Evolutionary conservation across 805 yeast genomes (phyloP).

Genomic region (Lipomyces kockii): DNA sequence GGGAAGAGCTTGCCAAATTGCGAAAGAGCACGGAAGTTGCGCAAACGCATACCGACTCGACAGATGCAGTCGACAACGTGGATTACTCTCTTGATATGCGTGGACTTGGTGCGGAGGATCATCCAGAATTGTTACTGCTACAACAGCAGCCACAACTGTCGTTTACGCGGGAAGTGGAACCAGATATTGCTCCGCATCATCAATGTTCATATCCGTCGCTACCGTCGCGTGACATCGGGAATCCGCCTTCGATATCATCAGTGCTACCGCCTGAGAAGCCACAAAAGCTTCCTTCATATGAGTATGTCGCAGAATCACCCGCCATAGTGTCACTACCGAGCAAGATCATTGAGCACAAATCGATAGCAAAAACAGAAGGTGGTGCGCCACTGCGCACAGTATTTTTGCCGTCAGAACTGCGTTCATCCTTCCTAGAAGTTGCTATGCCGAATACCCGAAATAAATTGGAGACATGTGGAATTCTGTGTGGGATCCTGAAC

Average conservation of each 20-base stretch:
- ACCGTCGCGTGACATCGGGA: conserved; percentile 6
- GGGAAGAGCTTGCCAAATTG: conserved; percentile 15
- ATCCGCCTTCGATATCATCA: background rate
- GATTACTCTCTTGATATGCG: conserved; percentile 16
- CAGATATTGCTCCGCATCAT: background rate
- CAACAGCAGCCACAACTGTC: background rate
- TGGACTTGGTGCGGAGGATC: conserved; percentile 27
- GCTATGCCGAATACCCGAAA: conserved; percentile 56
- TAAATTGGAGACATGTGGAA: conserved; percentile 68
- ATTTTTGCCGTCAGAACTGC: conserved; percentile 55
- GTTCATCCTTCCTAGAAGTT: conserved; percentile 51
- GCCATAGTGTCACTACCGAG: conserved; percentile 11
- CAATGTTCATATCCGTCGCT: conserved; percentile 11
- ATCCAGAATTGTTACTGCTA: conserved; percentile 15
- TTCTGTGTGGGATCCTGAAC: conserved; percentile 64
- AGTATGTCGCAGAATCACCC: background rate
- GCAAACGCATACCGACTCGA: background rate
- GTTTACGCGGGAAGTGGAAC: background rate
- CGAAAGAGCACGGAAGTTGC: conserved; percentile 17
- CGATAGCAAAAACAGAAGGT: conserved; percentile 55
- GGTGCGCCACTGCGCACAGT: conserved; percentile 59
- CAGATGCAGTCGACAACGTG: background rate
- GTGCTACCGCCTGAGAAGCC: conserved; percentile 3
- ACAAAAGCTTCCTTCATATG: conserved; percentile 13
- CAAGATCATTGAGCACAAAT: conserved; percentile 28